These are phyloP conservation scores for Ophiocordyceps camponoti-floridani DNA, from an alignment of 2,329 filamentous ascomycete genomes.

Conservation along the genomic window DNA sequence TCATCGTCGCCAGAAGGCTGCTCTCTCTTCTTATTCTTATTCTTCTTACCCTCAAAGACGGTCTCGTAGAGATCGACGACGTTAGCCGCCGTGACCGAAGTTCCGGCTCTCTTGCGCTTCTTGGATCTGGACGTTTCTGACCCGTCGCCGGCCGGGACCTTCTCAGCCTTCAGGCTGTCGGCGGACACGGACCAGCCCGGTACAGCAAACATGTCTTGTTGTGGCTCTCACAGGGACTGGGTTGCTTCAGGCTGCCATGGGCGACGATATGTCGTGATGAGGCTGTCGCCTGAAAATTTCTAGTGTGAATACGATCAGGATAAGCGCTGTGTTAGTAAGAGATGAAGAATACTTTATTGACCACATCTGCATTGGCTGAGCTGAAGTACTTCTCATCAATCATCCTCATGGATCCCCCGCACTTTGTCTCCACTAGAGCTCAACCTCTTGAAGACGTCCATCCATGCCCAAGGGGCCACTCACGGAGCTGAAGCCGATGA, in stretches of 20 bases:
- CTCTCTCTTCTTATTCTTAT: conserved; percentile 7
- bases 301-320: too few species aligned
- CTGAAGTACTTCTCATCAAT: too few species aligned
- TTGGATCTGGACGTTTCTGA: conserved; percentile 30
- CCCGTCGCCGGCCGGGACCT: conserved; percentile 15
- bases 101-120: conserved; percentile 33
- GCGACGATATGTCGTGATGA: neutral
- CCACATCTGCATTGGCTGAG: too few species aligned
- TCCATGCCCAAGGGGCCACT: neutral
- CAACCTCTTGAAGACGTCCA: too few species aligned
- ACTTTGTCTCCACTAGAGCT: too few species aligned
- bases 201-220: conserved; percentile 65
- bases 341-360: too few species aligned
- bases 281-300: neutral
- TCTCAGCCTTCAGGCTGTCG: conserved; percentile 54
- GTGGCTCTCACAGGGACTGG: neutral
- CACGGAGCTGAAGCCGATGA: neutral
- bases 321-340: too few species aligned
- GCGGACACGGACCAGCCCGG: conserved; percentile 78
- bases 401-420: too few species aligned
- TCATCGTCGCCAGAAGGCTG: neutral
- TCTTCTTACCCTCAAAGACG: conserved; percentile 47
- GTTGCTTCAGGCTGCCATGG: neutral
- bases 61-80: conserved; percentile 63
- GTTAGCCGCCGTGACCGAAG: conserved; percentile 47